Conservation (phyloP, 2,329 filamentous ascomycete species). For the Cryoendolithus antarcticus region DNA sequence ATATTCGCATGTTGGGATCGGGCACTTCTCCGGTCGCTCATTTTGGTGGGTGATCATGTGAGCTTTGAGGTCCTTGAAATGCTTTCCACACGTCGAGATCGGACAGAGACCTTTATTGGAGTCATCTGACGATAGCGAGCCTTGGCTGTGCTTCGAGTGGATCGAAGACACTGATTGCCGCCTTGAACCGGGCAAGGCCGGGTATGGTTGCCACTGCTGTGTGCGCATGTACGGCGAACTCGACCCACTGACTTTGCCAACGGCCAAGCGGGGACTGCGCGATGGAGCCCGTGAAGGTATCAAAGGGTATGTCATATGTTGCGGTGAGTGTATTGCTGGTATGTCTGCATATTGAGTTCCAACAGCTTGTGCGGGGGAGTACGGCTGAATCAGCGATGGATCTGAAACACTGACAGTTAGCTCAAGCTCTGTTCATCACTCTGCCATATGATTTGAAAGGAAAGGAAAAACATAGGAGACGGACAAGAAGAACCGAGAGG, state of each 20-base stretch:
- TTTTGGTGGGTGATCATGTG: slow-evolving; percentile 91
- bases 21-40: slow-evolving; percentile 87
- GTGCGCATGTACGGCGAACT: slow-evolving; percentile 56
- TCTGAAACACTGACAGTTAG: slow-evolving; percentile 28
- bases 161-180: slow-evolving; percentile 60
- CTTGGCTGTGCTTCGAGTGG: slow-evolving; percentile 50
- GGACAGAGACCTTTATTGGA: slow-evolving; percentile 62
- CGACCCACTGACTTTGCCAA: slow-evolving; percentile 32
- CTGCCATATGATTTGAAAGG: slow-evolving; percentile 5
- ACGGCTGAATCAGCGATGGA: slow-evolving; percentile 46
- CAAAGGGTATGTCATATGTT: slow-evolving; percentile 27
- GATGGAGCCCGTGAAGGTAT: slow-evolving; percentile 55
- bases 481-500: slow-evolving; percentile 30
- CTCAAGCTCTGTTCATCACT: neutral
- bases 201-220: slow-evolving; percentile 43
- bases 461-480: slow-evolving; percentile 21
- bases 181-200: slow-evolving; percentile 31
- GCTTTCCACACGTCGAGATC: slow-evolving; percentile 69
- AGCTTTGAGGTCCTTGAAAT: slow-evolving; percentile 84
- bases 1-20: slow-evolving; percentile 84
- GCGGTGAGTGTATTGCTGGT: slow-evolving; percentile 26
- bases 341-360: slow-evolving; percentile 32
- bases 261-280: slow-evolving; percentile 29
- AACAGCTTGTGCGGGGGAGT: slow-evolving; percentile 28
- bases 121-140: slow-evolving; percentile 22